A percentile compares a stretch with the other conserved stretches of the same genome.
phyloP scores from a whole-genome alignment of 345 rosid genomes.

The Brassica rapa region DNA sequence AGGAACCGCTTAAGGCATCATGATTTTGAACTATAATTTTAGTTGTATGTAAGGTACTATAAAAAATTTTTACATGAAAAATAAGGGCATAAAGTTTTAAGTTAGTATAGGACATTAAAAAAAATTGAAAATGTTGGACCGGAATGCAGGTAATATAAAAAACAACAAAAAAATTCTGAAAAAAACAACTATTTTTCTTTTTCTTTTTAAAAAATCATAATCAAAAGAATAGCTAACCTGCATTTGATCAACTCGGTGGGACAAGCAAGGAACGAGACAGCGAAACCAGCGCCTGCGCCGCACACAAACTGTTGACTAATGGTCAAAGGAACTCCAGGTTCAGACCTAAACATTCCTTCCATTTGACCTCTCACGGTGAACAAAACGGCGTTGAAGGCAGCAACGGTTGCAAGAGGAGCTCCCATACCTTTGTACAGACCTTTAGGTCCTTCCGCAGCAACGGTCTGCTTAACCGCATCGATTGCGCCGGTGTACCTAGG shows the following conservation, averaged over 20 bases:
- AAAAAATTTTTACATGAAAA: too few species aligned
- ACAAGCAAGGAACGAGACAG: slow-evolving; percentile 97
- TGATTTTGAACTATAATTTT: too few species aligned
- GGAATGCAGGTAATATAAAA: too few species aligned
- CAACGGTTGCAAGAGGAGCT: slow-evolving; percentile 97
- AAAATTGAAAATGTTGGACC: too few species aligned
- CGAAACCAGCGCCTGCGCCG: slow-evolving; percentile 94
- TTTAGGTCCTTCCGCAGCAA: slow-evolving; percentile 89
- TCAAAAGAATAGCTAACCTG: slow-evolving; percentile 52
- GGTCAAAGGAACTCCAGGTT: slow-evolving; percentile 77
- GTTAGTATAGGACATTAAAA: too few species aligned
- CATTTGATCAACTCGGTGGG: slow-evolving; percentile 98
- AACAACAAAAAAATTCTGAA: too few species aligned
- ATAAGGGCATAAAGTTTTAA: too few species aligned
- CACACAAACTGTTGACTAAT: slow-evolving; percentile 75
- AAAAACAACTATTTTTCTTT: too few species aligned
- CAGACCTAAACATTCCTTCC: slow-evolving; percentile 82
- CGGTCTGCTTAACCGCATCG: slow-evolving; percentile 83
- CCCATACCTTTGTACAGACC: slow-evolving; percentile 99
- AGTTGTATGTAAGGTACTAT: too few species aligned
- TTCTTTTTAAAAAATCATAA: too few species aligned
- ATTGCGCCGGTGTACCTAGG: slow-evolving; percentile 77
- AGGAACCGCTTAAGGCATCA: too few species aligned
- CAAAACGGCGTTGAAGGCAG: slow-evolving; percentile 93
- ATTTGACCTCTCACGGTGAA: slow-evolving; percentile 93